Base-by-base conservation (phyloP, 176 grass and related monocot species). In the Areca catechu region DNA sequence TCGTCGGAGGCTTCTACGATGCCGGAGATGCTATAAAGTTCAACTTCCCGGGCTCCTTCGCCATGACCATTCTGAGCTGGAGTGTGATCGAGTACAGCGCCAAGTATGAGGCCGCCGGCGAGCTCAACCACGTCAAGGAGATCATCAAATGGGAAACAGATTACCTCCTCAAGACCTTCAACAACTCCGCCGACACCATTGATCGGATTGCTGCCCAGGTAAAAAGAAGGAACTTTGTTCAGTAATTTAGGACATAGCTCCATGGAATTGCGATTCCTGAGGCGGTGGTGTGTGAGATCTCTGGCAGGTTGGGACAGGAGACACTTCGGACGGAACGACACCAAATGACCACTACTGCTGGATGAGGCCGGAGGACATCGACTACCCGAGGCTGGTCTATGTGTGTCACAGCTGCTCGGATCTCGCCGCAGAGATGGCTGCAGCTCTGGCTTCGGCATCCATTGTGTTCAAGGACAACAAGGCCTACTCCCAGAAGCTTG, bases 51-150 rank as follows among this genome's bases (percentile, higher is more conserved):
- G 21, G 15, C 16, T 64, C 61, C 20, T 64, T 64, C 47, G 61
- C 61, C 61, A 64, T 64, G 61, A 64, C 61, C 20, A 23, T 64
- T 47, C 61, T 64, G 30, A 64, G 61, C n/a, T 64, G 61, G 61
- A 64, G 61, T 15, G 61, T 64, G 20, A 64, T 64, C 43, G 61
- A 64, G 61, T 64, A 64, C 61, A 64, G 61, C 5, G 21, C 61
- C 48, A 64, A 64, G 20, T 64, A 64, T 17, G 61, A 64, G 17
- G 61, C 61, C 4, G 61, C 61, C 19, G 61, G 61, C 18, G 61
- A 64, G 61, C 61, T 65, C 48, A 15, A 17, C 15, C 62, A 65
- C 22, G 62, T 51, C 48, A 65, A 65, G 48, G 62, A 51, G 20
- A 65, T 50, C 62, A 65, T 65, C 19, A 65, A 51, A 16, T 65